phyloP scores from a whole-genome alignment of 108 stramenopile genomes.

The Nannochloropsis salina region DNA sequence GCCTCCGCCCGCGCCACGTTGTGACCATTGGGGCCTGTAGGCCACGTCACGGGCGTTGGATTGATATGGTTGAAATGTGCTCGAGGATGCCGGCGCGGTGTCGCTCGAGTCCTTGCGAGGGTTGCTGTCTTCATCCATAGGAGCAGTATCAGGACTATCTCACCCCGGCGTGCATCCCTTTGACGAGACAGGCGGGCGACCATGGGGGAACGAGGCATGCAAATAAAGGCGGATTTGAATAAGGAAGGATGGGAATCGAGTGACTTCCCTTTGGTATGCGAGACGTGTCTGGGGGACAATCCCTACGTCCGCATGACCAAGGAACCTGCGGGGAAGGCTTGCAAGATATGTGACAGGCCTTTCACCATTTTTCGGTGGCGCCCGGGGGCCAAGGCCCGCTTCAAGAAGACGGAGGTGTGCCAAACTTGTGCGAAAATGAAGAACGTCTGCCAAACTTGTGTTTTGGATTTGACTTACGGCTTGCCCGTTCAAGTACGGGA shows the following conservation, averaged over 20 bases:
- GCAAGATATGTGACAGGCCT: slow-evolving; percentile 90
- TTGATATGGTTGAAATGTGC: too few relatives aligned
- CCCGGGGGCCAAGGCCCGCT: slow-evolving; percentile 85
- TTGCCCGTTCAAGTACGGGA: slow-evolving; percentile 86
- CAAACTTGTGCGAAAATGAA: slow-evolving; percentile 86
- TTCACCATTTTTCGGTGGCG: slow-evolving; percentile 96
- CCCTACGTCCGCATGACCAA: slow-evolving; percentile 98
- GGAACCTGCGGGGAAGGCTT: slow-evolving; percentile 80
- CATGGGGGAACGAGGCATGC: slow-evolving; percentile 50
- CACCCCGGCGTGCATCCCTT: too few relatives aligned
- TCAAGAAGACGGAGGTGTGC: slow-evolving; percentile 94
- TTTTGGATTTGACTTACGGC: slow-evolving; percentile 92
- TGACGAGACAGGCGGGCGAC: not conserved
- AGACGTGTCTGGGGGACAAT: slow-evolving; percentile 97
- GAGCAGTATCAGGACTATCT: too few relatives aligned
- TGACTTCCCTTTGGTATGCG: slow-evolving; percentile 95
- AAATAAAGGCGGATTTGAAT: slow-evolving; percentile 43
- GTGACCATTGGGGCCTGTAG: too few relatives aligned
- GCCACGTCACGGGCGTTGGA: too few relatives aligned
- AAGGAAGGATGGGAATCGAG: slow-evolving; percentile 70
- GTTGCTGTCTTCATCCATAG: too few relatives aligned
- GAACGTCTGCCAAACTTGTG: slow-evolving; percentile 97
- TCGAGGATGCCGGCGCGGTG: too few relatives aligned
- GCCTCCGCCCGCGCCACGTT: too few relatives aligned
- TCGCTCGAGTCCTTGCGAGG: too few relatives aligned